Conservation (phyloP, 2,329 filamentous ascomycete genomes). For the Chalaropsis thielavioides region DNA sequence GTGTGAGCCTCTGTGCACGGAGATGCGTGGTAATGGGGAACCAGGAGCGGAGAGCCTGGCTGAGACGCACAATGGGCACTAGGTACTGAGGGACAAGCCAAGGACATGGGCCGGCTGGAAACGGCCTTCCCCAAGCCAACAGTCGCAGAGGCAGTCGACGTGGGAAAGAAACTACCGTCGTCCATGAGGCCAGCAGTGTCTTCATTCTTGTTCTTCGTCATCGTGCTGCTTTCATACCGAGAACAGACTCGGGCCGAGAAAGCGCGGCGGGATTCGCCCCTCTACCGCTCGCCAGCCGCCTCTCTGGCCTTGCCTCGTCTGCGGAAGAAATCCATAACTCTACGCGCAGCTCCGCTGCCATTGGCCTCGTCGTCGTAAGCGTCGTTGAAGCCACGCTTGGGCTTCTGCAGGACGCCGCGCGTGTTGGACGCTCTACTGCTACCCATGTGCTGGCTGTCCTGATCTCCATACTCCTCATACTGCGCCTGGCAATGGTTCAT, state of each 20-base stretch:
- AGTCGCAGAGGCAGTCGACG: not conserved
- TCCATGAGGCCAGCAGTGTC: not conserved
- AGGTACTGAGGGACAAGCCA: not conserved
- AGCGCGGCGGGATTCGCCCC: conserved; percentile 13
- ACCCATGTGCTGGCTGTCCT: conserved; percentile 28
- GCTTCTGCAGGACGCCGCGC: conserved; percentile 60
- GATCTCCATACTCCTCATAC: conserved; percentile 28
- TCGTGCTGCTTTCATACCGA: not conserved
- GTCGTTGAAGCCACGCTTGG: conserved; percentile 66
- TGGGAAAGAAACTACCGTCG: not conserved
- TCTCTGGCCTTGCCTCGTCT: conserved; percentile 56
- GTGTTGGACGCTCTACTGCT: conserved; percentile 21
- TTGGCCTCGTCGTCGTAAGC: conserved; percentile 67
- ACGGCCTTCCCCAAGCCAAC: not conserved
- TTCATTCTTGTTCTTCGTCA: not conserved
- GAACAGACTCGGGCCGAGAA: conserved; percentile 13
- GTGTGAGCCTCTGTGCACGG: not conserved
- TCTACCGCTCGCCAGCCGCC: conserved; percentile 17
- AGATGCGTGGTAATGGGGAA: not conserved
- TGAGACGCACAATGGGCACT: not conserved
- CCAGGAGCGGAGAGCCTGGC: not conserved
- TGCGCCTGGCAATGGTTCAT: conserved; percentile 33
- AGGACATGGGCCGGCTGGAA: not conserved
- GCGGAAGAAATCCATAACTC: conserved; percentile 98
- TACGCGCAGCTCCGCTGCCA: conserved; percentile 69